phyloP scores from a whole-genome alignment of 2,329 filamentous ascomycete genomes.

The Ophiostoma tasmaniense region DNA sequence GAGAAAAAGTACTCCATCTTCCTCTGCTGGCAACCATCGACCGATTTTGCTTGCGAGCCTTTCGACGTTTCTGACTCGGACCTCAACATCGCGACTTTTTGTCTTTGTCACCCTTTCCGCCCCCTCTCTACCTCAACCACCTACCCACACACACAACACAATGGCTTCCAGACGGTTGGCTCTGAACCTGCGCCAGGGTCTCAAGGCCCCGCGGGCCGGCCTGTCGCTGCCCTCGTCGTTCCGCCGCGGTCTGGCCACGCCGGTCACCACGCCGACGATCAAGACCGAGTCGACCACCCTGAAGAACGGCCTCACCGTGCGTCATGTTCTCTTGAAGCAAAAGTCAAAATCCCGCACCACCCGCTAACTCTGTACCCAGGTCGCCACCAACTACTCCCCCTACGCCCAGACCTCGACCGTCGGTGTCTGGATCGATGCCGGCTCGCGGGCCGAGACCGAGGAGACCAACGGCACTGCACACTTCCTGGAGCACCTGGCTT shows the following conservation, averaged over 20 bases:
- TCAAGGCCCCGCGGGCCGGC: conserved; percentile 73
- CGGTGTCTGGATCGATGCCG: conserved; percentile 98
- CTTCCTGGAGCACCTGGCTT: conserved; percentile 98
- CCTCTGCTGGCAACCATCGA: conserved; percentile 9
- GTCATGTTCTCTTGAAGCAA: conserved; percentile 18
- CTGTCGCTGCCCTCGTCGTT: conserved; percentile 69
- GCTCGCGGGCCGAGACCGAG: conserved; percentile 93
- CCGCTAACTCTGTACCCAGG: conserved; percentile 41
- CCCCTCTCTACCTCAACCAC: not conserved
- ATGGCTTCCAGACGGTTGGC: conserved; percentile 96
- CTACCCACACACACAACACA: not conserved
- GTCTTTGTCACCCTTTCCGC: not conserved
- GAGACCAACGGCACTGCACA: conserved; percentile 98
- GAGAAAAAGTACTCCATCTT: conserved; percentile 14
- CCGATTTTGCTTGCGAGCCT: conserved; percentile 10
- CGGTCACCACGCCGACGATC: conserved; percentile 52
- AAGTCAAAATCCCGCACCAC: not conserved
- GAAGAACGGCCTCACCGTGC: conserved; percentile 93
- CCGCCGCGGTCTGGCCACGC: conserved; percentile 83
- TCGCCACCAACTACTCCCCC: conserved; percentile 95
- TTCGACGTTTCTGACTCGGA: not conserved
- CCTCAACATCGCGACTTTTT: conserved; percentile 24
- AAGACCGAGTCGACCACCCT: conserved; percentile 95
- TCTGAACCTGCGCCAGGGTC: conserved; percentile 82
- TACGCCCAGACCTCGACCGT: conserved; percentile 98